These are phyloP conservation scores for Conticribra weissflogii DNA, from an alignment of 108 stramenopile genomes.

Conservation along the genomic window DNA sequence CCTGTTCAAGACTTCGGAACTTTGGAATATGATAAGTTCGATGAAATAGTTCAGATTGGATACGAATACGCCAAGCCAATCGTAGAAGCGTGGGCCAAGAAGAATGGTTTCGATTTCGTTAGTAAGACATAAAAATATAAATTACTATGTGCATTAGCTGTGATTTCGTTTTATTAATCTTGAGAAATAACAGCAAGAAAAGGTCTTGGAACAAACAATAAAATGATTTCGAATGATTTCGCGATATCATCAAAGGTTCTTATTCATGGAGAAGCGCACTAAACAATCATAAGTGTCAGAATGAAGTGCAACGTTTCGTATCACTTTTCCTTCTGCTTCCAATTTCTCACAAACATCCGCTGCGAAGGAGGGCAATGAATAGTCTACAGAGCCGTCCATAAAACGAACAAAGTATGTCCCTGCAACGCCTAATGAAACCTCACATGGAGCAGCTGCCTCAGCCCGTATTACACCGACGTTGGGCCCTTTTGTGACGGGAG, in stretches of 20 bases:
- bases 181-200: no score
- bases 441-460: slow-evolving; percentile 59
- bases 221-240: no score
- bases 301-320: slow-evolving; percentile 37
- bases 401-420: slow-evolving; percentile 79
- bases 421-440: slow-evolving; percentile 72
- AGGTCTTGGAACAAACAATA: no score
- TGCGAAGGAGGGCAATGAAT: slow-evolving; percentile 63
- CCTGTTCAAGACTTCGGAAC: slow-evolving; percentile 52
- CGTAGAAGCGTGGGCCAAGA: slow-evolving; percentile 46
- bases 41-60: slow-evolving; percentile 57
- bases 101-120: slow-evolving; percentile 21
- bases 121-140: neutral
- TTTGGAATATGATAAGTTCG: slow-evolving; percentile 59
- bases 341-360: slow-evolving; percentile 63
- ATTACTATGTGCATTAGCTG: neutral
- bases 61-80: slow-evolving; percentile 63
- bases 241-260: neutral
- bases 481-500: neutral
- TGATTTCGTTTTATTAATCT: neutral
- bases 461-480: neutral
- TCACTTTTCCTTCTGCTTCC: slow-evolving; percentile 41
- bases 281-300: slow-evolving; percentile 35
- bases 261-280: slow-evolving; percentile 35
- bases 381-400: slow-evolving; percentile 78